Percentiles rank a stretch among this genome's conserved stretches.
Evolutionary conservation across 352 stramenopile genomes (phyloP).

Genomic region (Pythium sukuiense): DNA sequence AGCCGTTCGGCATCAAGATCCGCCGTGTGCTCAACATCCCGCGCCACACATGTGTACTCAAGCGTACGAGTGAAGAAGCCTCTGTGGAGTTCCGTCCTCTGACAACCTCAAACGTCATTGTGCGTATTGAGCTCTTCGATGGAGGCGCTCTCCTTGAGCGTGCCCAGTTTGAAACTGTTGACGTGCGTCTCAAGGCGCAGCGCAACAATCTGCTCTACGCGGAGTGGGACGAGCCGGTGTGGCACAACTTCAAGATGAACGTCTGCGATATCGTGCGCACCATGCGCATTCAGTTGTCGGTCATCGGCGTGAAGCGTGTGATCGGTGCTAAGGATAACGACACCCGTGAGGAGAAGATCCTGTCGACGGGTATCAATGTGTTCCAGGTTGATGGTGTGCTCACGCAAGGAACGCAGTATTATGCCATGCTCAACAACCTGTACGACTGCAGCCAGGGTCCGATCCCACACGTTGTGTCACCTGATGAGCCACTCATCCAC

Average conservation of each 20-base stretch:
- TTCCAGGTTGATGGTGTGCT: slow-evolving; percentile 80
- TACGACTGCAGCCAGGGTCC: slow-evolving; percentile 66
- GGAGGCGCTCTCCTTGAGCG: slow-evolving; percentile 69
- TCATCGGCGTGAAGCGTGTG: slow-evolving; percentile 72
- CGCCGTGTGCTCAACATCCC: slow-evolving; percentile 84
- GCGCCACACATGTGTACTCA: slow-evolving; percentile 60
- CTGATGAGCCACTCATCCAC: slow-evolving; percentile 71
- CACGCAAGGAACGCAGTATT: slow-evolving; percentile 65
- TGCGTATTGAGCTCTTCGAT: slow-evolving; percentile 79
- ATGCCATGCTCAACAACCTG: slow-evolving; percentile 83
- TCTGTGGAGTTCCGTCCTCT: slow-evolving; percentile 47
- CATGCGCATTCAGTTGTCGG: slow-evolving; percentile 74
- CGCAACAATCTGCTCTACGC: slow-evolving; percentile 70
- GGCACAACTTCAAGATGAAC: slow-evolving; percentile 79
- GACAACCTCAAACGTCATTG: slow-evolving; percentile 63
- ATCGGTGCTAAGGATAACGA: slow-evolving; percentile 44
- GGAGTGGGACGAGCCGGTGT: slow-evolving; percentile 71
- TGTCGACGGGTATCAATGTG: slow-evolving; percentile 79
- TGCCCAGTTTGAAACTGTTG: slow-evolving; percentile 63
- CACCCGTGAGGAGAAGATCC: slow-evolving; percentile 60
- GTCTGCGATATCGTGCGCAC: slow-evolving; percentile 68
- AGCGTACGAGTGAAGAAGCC: slow-evolving; percentile 71
- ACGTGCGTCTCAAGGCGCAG: slow-evolving; percentile 74
- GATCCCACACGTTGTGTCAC: slow-evolving; percentile 69
- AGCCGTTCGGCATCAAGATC: slow-evolving; percentile 73